Conservation (phyloP, 2,329 filamentous ascomycete genomes). For the Clarireedia hainanense region DNA sequence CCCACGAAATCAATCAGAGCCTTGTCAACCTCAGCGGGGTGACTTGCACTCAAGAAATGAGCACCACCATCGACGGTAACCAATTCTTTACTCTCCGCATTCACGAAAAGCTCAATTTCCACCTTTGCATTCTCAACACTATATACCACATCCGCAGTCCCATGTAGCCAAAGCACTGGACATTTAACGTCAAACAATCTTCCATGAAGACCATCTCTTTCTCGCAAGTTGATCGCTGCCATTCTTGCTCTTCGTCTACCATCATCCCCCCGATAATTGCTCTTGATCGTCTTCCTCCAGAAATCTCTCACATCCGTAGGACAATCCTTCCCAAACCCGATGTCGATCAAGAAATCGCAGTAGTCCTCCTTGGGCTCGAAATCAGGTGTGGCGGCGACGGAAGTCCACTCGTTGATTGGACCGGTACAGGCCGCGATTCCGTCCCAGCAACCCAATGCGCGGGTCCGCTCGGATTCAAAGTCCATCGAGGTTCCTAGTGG, state of each 20-base stretch:
- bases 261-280: constrained; percentile 41
- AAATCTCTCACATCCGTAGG: constrained; percentile 33
- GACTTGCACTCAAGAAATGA: constrained; percentile 40
- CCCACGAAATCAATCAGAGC: constrained; percentile 14
- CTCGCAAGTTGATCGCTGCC: constrained; percentile 37
- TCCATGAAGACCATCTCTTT: constrained; percentile 40
- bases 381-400: constrained; percentile 30
- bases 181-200: constrained; percentile 40
- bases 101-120: constrained; percentile 44
- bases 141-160: constrained; percentile 39
- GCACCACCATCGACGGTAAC: constrained; percentile 37
- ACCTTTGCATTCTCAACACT: constrained; percentile 34
- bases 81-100: constrained; percentile 37
- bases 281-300: constrained; percentile 39
- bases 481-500: constrained; percentile 46
- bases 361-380: constrained; percentile 41
- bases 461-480: constrained; percentile 40
- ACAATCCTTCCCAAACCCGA: constrained; percentile 37
- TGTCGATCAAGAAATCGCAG: constrained; percentile 36
- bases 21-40: constrained; percentile 10
- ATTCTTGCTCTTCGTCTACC: constrained; percentile 41
- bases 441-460: constrained; percentile 43
- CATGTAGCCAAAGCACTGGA: constrained; percentile 40
- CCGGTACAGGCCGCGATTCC: constrained; percentile 35
- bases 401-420: constrained; percentile 30